A percentile compares a stretch with the other conserved stretches of the same genome.
phyloP scores from a whole-genome alignment of 495 filamentous ascomycete species.

The Thermothielavioides terrestris region DNA sequence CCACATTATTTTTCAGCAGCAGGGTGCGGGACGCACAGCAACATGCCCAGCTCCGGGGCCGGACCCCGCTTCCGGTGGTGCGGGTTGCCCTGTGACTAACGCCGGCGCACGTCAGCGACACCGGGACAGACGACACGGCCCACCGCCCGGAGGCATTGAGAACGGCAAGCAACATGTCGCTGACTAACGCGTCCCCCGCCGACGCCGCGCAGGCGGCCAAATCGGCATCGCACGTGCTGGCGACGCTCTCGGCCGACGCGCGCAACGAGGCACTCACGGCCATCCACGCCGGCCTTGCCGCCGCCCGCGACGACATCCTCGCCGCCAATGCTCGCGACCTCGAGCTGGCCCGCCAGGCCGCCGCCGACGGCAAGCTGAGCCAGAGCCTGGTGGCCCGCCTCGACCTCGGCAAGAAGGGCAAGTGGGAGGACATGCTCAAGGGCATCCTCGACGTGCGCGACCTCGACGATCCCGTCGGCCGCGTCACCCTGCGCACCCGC shows the following conservation, averaged over 20 bases:
- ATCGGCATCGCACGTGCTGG: constrained; percentile 58
- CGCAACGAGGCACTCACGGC: constrained; percentile 79
- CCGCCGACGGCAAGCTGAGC: constrained; percentile 63
- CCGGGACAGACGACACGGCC: not conserved
- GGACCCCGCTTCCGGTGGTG: constrained; percentile 1
- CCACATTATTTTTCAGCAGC: constrained; percentile 1
- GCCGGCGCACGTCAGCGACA: not conserved
- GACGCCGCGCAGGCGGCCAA: constrained; percentile 63
- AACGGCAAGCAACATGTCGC: constrained; percentile 47
- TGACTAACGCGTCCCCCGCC: constrained; percentile 60
- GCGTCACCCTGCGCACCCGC: constrained; percentile 69
- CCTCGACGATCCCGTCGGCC: constrained; percentile 86
- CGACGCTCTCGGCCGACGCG: constrained; percentile 51
- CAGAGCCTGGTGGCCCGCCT: constrained; percentile 84
- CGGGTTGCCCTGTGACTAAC: constrained; percentile 1
- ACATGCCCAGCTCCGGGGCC: constrained; percentile 2
- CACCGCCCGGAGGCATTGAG: not conserved
- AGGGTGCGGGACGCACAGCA: not conserved
- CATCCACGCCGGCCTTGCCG: constrained; percentile 62
- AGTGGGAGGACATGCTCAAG: constrained; percentile 96
- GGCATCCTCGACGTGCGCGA: constrained; percentile 84
- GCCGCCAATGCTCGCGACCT: constrained; percentile 80
- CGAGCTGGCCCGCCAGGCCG: constrained; percentile 59
- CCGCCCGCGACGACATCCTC: constrained; percentile 64
- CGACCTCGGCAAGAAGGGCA: constrained; percentile 74